These are phyloP conservation scores for Santalum album DNA, from an alignment of 164 flowering plant species.

Conservation along the genomic window DNA sequence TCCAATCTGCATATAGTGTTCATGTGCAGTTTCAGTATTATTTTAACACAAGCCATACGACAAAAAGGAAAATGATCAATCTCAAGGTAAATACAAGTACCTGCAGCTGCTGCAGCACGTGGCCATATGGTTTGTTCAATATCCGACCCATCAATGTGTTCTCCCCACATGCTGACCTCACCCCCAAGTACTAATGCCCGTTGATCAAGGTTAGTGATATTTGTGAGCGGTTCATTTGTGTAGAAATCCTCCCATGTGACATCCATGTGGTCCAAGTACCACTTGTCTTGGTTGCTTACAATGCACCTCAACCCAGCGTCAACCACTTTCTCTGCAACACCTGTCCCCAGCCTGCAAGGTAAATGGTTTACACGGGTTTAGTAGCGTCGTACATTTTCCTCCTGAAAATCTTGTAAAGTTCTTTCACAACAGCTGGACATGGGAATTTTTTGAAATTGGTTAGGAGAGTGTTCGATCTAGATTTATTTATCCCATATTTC, in stretches of 20 bases:
- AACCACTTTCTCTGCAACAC: constrained; percentile 55
- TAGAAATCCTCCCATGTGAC: constrained; percentile 60
- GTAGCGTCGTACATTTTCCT: too few species aligned
- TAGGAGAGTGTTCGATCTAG: too few species aligned
- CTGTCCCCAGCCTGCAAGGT: constrained; percentile 55
- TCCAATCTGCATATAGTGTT: too few species aligned
- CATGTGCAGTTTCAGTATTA: too few species aligned
- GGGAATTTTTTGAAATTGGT: too few species aligned
- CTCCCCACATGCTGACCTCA: constrained; percentile 94
- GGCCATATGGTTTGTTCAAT: constrained; percentile 91
- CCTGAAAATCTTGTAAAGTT: too few species aligned
- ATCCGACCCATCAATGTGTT: constrained; percentile 60
- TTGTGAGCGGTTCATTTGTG: constrained; percentile 60
- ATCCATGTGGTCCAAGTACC: constrained; percentile 82
- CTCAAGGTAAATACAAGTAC: constrained; percentile 27
- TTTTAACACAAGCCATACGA: too few species aligned
- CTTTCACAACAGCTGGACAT: too few species aligned
- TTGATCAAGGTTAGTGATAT: constrained; percentile 44
- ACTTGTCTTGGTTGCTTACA: constrained; percentile 80
- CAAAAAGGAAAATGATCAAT: too few species aligned
- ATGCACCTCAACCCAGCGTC: constrained; percentile 75
- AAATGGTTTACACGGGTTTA: background rate
- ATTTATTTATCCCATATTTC: too few species aligned
- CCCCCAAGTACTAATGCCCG: constrained; percentile 70
- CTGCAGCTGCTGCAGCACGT: constrained; percentile 97